Evolutionary conservation across 768 basidiomycete species (phyloP), one percentile per base, ranked within the genome.

Genomic region (Steccherinum ochraceum): DNA sequence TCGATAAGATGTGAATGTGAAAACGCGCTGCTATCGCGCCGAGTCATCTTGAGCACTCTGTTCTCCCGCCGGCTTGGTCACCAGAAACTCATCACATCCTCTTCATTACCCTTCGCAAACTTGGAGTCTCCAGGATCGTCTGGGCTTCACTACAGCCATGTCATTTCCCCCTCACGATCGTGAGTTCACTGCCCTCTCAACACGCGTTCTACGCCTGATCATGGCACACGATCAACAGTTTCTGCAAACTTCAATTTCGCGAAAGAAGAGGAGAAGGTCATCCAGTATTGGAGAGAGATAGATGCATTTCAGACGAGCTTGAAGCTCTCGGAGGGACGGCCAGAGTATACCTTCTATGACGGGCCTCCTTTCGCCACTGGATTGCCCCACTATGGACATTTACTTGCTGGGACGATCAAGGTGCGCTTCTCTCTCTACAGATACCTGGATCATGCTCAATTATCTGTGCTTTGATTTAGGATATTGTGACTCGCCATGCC

Each of bases 361-460:
- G 94, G 94, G 3, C 93, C 93, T 2, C 95, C 95, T 0, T 98
- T 97, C 61, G 95, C 95, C 0, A 98, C 95, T 1, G 96, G 96
- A 41, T 72, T 94, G 59, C 95, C 95, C 5, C 95, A 97, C 65
- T 97, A 97, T 60, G 95, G 95, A 5, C 93, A 95, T 72, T 70
- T 96, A 45, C 78, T 96, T 39, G 89, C 92, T 26, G 93, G 93
- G 24, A 94, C 91, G 5, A 88, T 94, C 76, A 94, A 93, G 79
- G 92, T 89, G 58, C 56, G 77, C 45, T 18, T n/a, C n/a, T 18
- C 49, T 3, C 19, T 27, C 20, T 12, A 21, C 43, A 42, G 50
- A 50, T 23, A 40, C 43, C 43, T 35, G n/a, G n/a, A n/a, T n/a
- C n/a, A n/a, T n/a, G n/a, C n/a, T 3, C 11, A 48, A 48, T 60